A percentile compares a stretch with the other conserved stretches of the same genome.
These are phyloP conservation scores for Baorangia bicolor DNA, from an alignment of 768 basidiomycete species.

Conservation along the genomic window DNA sequence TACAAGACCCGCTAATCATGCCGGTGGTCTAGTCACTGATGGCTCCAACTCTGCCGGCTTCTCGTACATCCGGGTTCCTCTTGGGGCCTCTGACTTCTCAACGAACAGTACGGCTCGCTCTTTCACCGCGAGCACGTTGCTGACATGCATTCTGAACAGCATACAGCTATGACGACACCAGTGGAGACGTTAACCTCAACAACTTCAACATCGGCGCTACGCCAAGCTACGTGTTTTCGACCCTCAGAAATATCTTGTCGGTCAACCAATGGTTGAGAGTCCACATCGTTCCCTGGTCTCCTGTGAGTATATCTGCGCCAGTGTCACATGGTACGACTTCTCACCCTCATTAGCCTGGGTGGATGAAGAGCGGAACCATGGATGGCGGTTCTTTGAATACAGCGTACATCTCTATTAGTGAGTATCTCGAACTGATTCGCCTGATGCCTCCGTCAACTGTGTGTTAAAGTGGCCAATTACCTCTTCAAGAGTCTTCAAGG, in stretches of 20 bases:
- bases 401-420: constrained; percentile 48
- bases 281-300: constrained; percentile 72
- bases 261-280: constrained; percentile 54
- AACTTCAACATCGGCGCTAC: constrained; percentile 56
- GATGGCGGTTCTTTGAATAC: constrained; percentile 60
- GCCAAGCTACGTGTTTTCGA: constrained; percentile 63
- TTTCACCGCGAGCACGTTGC: not conserved
- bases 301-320: constrained; percentile 43
- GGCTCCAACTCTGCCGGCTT: constrained; percentile 63
- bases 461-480: constrained; percentile 60
- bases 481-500: constrained; percentile 72
- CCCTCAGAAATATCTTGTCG: constrained; percentile 60
- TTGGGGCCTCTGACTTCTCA: constrained; percentile 78
- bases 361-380: constrained; percentile 78
- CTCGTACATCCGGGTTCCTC: constrained; percentile 64
- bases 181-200: constrained; percentile 56
- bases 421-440: constrained; percentile 20
- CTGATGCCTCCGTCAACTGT: not conserved
- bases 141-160: constrained; percentile 32
- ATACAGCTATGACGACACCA: constrained; percentile 67
- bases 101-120: constrained; percentile 40
- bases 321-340: not conserved
- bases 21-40: constrained; percentile 45
- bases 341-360: constrained; percentile 52
- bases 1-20: not conserved